These are phyloP conservation scores for Aspergillus pseudoviridinutans DNA, from an alignment of 2,329 filamentous ascomycete species.

Conservation along the genomic window DNA sequence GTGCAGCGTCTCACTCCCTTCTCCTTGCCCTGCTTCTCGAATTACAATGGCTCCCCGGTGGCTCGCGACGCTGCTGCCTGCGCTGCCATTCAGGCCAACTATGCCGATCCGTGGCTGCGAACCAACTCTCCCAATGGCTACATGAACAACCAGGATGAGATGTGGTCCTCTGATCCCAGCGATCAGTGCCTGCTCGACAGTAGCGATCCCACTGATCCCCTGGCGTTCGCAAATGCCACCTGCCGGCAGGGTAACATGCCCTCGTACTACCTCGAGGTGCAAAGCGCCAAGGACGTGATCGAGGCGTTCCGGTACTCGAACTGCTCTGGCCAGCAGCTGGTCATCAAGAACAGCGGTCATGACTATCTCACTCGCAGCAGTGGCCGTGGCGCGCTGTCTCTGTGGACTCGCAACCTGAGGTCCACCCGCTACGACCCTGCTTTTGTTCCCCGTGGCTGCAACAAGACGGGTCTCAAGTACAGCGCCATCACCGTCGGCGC, in stretches of 20 bases:
- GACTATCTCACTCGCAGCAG: conserved; percentile 32
- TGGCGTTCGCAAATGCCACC: conserved; percentile 5
- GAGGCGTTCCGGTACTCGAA: conserved; percentile 9
- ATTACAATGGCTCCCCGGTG: conserved; percentile 7
- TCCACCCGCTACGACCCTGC: conserved; percentile 12
- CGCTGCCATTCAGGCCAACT: conserved; percentile 8
- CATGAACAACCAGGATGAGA: conserved; percentile 20
- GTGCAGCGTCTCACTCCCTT: conserved; percentile 8
- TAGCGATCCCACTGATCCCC: conserved; percentile 9
- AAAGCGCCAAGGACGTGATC: conserved; percentile 5
- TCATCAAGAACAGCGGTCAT: conserved; percentile 34
- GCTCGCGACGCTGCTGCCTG: conserved; percentile 4
- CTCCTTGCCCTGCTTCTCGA: conserved; percentile 12
- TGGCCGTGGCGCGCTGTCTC: conserved; percentile 22
- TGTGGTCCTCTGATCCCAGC: conserved; percentile 15
- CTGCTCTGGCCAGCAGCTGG: conserved; percentile 7
- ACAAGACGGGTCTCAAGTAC: conserved; percentile 2
- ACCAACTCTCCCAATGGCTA: conserved; percentile 16
- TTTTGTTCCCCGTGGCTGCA: conserved; percentile 6
- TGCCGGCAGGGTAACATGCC: conserved; percentile 14
- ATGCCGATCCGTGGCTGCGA: conserved; percentile 12
- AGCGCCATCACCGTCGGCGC: conserved; percentile 26
- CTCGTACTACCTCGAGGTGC: conserved; percentile 9
- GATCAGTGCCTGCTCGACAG: conserved; percentile 17
- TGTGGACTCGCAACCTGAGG: conserved; percentile 29